Base-by-base conservation (phyloP, 768 basidiomycete genomes). In the Holtermanniella nyarrowii region DNA sequence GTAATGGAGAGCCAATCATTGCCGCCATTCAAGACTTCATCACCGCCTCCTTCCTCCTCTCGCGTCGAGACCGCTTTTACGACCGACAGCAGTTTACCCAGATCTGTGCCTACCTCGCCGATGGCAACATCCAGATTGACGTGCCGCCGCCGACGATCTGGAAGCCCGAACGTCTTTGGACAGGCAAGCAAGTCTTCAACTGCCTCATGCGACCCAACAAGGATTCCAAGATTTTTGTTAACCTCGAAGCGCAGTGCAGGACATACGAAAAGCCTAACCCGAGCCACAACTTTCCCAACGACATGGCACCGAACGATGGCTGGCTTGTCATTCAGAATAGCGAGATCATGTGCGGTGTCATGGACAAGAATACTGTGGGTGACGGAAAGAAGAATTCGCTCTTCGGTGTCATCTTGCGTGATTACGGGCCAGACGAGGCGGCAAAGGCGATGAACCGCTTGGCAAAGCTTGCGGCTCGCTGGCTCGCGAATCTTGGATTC, bases 1-100 rank as follows among this genome's bases (percentile, higher is more conserved):
- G 95, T 48, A 97, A 97, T 61, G 95, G 95, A 57, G 91, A 97
- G 71, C 95, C 95, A 22, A 93, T 99, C 74, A 96, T 99, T 61
- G 90, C 95, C 22, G 95, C 95, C 57, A 99, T 95, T 58, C 95
- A 99, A 70, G 95, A 99, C 72, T 99, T 99, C 76, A 97, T 99
- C 75, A 97, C 95, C 3, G 95, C 91, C 14, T 90, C 95, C 18
- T 99, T 83, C 76, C 81, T 99, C 39, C 81, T 99, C 60, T 93
- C 93, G 5, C 83, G 82, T 31, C 84, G 86, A 65, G 95, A 99
- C 63, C 82, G 79, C 14, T 95, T 99, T 73, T 85, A 91, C 68
- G 86, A 91, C 67, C 82, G 95, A 18, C 80, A 84, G 43, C 87
- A 95, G 63, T 96, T 99, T 73, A 88, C 88, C 1, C 95, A 97